Base-by-base conservation (phyloP, 2,329 filamentous ascomycete species). In the Colletotrichum ledebouriae region DNA sequence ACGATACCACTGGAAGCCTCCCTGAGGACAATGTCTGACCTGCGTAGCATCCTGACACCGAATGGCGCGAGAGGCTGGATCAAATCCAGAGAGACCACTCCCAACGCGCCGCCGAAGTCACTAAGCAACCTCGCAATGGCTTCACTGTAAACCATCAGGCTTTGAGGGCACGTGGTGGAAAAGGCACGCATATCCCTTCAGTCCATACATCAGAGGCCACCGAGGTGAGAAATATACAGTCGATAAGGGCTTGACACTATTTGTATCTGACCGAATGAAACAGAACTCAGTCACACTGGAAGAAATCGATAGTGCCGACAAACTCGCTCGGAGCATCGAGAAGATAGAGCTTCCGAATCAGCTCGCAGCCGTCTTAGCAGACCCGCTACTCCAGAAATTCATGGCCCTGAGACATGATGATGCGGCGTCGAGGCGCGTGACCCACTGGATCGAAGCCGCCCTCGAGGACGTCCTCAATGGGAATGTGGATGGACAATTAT, bases 321-420 rank as follows among this genome's bases (percentile, higher is more conserved):
- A 88, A 57, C 90, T 97, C 68, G 90, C 94, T 6, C 86, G 87
- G 50, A 91, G 87, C 64, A 78, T 97, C 9, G 93, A 97, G 72
- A 92, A 86, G 72, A 89, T 97, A 29, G 92, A 96, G 77, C 81
- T 94, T 46, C 94, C 94, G 0, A 94, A 92, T 71, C 94, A 97
- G 78, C 83, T 97, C 2, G 89, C 94, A 46, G 92, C 94, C 5
- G 89, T 92, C 4, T 81, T 97, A 13, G 87, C 87, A 2, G 92
- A 97, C 74, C 91, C 91, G 3, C 82, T 97, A 34, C 85, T 95
- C 1, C 93, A 95, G 76, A 96, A 95, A 75, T 83, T 95, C 25
- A 80, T 93, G 39, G 80, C 92, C n/a, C 80, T 92, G 34, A 85
- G 87, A 57, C 86, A 90, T 2, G 85, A 87, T 41, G 79, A 81